Evolutionary conservation across 106 monocot genomes (phyloP), one percentile per base, ranked within the genome.

Genomic region (Allium cepa): DNA sequence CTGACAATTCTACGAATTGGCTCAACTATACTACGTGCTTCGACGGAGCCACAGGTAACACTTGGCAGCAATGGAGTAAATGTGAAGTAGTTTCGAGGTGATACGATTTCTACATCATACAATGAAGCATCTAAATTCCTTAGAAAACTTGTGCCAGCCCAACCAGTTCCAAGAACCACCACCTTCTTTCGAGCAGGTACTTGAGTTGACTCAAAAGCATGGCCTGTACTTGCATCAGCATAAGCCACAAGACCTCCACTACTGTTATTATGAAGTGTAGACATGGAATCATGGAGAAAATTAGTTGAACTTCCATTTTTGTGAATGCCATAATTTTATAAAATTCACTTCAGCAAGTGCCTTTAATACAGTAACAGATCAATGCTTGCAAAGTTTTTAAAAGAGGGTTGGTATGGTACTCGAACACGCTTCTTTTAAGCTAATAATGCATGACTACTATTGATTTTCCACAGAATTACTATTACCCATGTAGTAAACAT

Each of bases 31-130:
- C 89, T 85, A 13, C 85, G 79, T 49, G 82, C 64, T 51, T 89
- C 89, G 1, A 89, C 77, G 3, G 89, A 80, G 46, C 89, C 85
- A 77, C 89, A 89, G 45, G 89, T 89, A n/a, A 89, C 80, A 66
- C 89, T 89, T 63, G 88, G 89, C 14, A 89, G 65, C 73, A 89
- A 67, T 64, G 89, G 89, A 12, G 89, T 89, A 74, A 89, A 89
- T 58, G 89, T 75, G 71, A 89, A 89, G 45, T 89, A 89, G 67
- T 89, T 89, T 36, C 85, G 89, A 71, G 89, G 85, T 18, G 89
- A 89, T 11, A 89, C 66, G 6, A 85, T 78, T 15, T 75, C 77
- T 36, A 89, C 80, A 71, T 89, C 89, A 70, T 85, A 89, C 73
- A 80, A 45, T 22, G 82, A 71, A 59, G 56, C 73, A 69, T 85